A percentile compares a stretch with the other conserved stretches of the same genome.
These are phyloP conservation scores for Blastobotrys parvus DNA, from an alignment of 805 yeast species.

Conservation along the genomic window DNA sequence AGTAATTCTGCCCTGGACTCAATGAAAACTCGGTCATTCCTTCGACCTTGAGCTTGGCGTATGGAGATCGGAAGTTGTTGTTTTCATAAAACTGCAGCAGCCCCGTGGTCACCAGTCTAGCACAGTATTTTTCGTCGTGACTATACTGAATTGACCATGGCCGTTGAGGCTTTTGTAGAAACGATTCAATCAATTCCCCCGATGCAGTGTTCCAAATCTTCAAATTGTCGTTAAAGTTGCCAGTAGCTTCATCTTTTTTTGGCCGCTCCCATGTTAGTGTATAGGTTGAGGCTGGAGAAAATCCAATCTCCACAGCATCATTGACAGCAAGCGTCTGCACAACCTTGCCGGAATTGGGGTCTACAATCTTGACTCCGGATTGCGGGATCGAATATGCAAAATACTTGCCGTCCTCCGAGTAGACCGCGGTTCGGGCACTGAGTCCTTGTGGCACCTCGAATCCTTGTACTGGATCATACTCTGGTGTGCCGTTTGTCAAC, in stretches of 20 bases:
- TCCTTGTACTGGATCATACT: slow-evolving; percentile 12
- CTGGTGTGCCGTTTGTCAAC: slow-evolving; percentile 13
- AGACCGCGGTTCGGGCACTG: slow-evolving; percentile 13
- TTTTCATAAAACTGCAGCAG: slow-evolving; percentile 54
- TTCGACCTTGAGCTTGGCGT: slow-evolving; percentile 48
- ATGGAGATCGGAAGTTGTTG: slow-evolving; percentile 36
- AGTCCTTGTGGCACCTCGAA: slow-evolving; percentile 13
- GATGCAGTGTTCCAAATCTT: slow-evolving; percentile 56
- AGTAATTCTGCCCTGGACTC: slow-evolving; percentile 84
- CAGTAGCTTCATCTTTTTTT: slow-evolving; percentile 54
- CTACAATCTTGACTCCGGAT: slow-evolving; percentile 32
- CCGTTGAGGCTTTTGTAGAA: slow-evolving; percentile 71
- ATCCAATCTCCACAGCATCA: slow-evolving; percentile 73
- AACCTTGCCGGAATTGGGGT: slow-evolving; percentile 44
- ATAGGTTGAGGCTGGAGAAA: slow-evolving; percentile 82
- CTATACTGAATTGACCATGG: slow-evolving; percentile 92
- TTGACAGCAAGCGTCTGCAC: slow-evolving; percentile 38
- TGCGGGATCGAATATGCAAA: slow-evolving; percentile 6
- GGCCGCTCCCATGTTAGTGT: slow-evolving; percentile 90
- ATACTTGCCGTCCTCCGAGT: slow-evolving; percentile 16
- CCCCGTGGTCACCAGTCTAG: slow-evolving; percentile 51
- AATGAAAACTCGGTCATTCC: slow-evolving; percentile 51
- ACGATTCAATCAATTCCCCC: slow-evolving; percentile 46
- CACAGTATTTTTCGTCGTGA: slow-evolving; percentile 64
- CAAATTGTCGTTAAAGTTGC: slow-evolving; percentile 73